Base-by-base conservation (phyloP, 1,284 basidiomycete genomes). In the Boletellus deceptivus region DNA sequence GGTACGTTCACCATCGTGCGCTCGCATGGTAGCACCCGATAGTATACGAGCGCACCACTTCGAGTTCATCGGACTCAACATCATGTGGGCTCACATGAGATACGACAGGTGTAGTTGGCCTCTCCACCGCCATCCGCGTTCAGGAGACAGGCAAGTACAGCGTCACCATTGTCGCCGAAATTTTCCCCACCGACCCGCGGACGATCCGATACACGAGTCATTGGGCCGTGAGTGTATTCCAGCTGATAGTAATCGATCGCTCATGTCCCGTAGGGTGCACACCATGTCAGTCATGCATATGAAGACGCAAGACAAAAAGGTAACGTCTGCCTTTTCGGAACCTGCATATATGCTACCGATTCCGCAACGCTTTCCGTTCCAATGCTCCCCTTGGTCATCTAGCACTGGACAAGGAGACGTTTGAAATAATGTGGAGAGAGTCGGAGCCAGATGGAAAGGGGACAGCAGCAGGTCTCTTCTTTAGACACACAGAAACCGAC, bases 321-420 rank as follows among this genome's bases (percentile, higher is more conserved):
- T 83, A 31, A 52, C 44, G 74, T 60, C 17, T 16, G 27, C 24
- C 1, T 24, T 27, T 3, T 14, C 18, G 41, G 27, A 36, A 22
- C 9, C 9, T 40, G 17, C 2, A 3, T 34, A 20, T 44, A 17
- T 14, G n/a, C 20, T 17, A 13, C 24, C 16, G 7, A 43, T 16
- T 16, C 6, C 34, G 27, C 35, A 34, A n/a, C 34, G 20, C 37
- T 50, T 41, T 22, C 17, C 18, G 25, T 46, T 20, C 42, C 34
- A 40, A 38, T 25, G 22, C n/a, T 29, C 36, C 43, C 22, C 33
- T 13, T 37, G 17, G 25, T 42, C 33, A 20, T 49, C 18, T 53
- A 89, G 87, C 72, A n/a, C 73, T 89, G 49, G 86, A 91, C 60
- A 69, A 75, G 53, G 84, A 83, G 50, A 91, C 89, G 0, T 91